Base-by-base conservation (phyloP, 225 moss, liverwort and hornwort species). In the Sphagnum tenellum region DNA sequence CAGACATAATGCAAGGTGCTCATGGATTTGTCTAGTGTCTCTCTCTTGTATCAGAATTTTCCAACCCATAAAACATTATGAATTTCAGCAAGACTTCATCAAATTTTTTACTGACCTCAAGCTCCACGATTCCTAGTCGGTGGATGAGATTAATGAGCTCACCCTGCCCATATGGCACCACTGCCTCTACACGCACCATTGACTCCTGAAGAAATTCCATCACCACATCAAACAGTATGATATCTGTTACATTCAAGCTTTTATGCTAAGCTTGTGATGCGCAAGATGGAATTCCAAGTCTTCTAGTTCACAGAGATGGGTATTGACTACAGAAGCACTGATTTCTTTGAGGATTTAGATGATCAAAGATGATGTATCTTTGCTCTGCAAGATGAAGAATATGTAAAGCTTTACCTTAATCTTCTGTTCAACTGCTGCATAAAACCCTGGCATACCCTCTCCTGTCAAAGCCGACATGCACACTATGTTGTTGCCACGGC, bases 381-480 rank as follows among this genome's bases (percentile, higher is more conserved):
- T 29, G 29, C 29, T 29, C 29, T 29, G 29, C 29, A 29, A 29
- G 29, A 52, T 52, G 52, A 51, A 67, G 14, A 7, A 9, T 6
- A 64, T 5, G 11, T 47, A 9, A 47, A 4, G 13, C 8, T 13
- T 68, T 67, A 86, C 96, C 93, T 98, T 98, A 60, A 98, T 79
- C 69, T 80, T 89, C 74, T 68, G 71, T 76, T 92, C 89, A 63
- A 98, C 80, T 14, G 77, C 85, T 57, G 85, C 75, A 62, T 81
- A 56, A 55, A 98, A 90, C 59, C 83, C 79, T 50, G 82, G 72
- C 72, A 98, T 87, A 57, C 96, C 93, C 70, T 98, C 90, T 67
- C 96, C 96, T 4, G 89, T 93, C 73, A 98, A 73, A 51, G 90
- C 92, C 78, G 96, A 98, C 45, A 98, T 61, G 78, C 96, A 98